These are phyloP conservation scores for Ogataea ganodermae DNA, from an alignment of 805 yeast species.

Conservation along the genomic window DNA sequence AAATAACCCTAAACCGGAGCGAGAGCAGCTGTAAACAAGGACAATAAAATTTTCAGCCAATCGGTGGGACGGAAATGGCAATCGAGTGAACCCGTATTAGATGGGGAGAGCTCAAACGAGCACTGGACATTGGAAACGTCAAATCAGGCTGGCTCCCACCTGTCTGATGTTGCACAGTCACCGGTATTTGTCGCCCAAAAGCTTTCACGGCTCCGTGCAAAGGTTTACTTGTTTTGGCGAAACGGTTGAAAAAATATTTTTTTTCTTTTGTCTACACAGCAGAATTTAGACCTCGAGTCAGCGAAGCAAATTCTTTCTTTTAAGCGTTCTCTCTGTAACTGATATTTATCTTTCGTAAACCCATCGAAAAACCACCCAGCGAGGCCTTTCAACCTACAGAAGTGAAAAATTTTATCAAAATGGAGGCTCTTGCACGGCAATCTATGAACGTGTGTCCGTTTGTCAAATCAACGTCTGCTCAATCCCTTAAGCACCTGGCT, in stretches of 20 bases:
- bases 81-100: too few species aligned
- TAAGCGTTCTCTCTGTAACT: neutral
- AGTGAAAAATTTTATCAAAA: slow-evolving; percentile 28
- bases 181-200: too few species aligned
- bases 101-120: too few species aligned
- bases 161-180: too few species aligned
- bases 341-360: neutral
- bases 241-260: neutral
- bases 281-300: neutral
- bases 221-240: slow-evolving; percentile 1
- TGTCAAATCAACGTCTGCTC: slow-evolving; percentile 57
- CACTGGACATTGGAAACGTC: too few species aligned
- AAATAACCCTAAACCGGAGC: neutral
- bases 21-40: neutral
- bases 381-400: neutral
- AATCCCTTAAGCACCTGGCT: slow-evolving; percentile 60
- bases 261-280: neutral
- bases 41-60: neutral
- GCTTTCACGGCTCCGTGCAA: neutral
- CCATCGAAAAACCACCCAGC: neutral
- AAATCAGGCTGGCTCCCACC: too few species aligned
- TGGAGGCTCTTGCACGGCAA: slow-evolving; percentile 80
- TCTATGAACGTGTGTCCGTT: slow-evolving; percentile 85
- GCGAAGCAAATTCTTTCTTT: neutral
- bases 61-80: neutral